Percentiles rank a stretch among this genome's conserved stretches.
Evolutionary conservation across 805 yeast genomes (phyloP).

Genomic region (Isabelozyma pseudorhagii): DNA sequence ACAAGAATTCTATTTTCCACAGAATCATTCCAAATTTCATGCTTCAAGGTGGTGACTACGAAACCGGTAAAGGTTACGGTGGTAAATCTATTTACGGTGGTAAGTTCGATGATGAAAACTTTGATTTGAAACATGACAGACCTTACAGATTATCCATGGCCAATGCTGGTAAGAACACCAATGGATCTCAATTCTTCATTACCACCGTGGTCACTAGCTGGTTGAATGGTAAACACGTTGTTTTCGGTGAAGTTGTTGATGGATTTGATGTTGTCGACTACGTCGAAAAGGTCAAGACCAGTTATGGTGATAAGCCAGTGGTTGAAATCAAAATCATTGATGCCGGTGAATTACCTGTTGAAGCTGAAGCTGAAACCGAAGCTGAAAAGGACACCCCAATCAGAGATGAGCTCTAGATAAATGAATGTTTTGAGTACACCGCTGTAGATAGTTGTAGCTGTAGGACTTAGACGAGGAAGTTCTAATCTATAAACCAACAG

Average conservation of each 20-base stretch:
- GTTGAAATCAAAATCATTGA: constrained; percentile 61
- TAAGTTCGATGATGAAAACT: constrained; percentile 76
- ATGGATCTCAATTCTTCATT: constrained; percentile 94
- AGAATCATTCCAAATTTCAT: constrained; percentile 69
- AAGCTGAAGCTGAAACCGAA: constrained; percentile 18
- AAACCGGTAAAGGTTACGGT: constrained; percentile 68
- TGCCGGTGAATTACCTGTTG: constrained; percentile 62
- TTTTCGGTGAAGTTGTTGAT: constrained; percentile 88
- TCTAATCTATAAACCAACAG: no score
- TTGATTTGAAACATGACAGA: constrained; percentile 61
- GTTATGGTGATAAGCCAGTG: constrained; percentile 64
- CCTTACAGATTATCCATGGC: constrained; percentile 77
- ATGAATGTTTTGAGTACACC: background rate
- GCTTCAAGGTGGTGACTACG: constrained; percentile 89
- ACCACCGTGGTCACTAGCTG: constrained; percentile 88
- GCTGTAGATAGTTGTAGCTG: no score
- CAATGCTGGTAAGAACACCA: constrained; percentile 72
- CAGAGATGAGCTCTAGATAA: constrained; percentile 27
- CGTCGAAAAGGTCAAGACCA: constrained; percentile 71
- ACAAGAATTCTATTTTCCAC: constrained; percentile 65
- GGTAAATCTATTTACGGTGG: constrained; percentile 81
- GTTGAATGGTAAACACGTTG: constrained; percentile 95
- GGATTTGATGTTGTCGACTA: constrained; percentile 79
- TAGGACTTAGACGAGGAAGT: no score
- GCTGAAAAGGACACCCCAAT: constrained; percentile 7